Conservation (phyloP, 768 basidiomycete species). For the Leccinum ochraceum region DNA sequence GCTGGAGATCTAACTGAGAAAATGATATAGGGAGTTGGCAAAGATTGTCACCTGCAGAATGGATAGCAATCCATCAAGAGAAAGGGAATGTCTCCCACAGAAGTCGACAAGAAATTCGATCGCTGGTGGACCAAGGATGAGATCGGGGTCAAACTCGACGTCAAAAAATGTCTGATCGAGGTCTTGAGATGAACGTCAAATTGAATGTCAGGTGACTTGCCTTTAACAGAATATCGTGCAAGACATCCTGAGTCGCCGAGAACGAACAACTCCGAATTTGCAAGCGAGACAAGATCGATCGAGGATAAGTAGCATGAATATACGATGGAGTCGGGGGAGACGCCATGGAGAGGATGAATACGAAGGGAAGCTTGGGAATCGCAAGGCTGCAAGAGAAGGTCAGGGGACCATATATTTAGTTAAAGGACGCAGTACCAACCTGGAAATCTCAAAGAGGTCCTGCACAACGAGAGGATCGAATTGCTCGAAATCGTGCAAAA, state of each 20-base stretch:
- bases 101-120: conserved; percentile 61
- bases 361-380: conserved; percentile 54
- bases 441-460: conserved; percentile 72
- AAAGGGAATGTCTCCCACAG: conserved; percentile 54
- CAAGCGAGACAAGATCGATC: conserved; percentile 57
- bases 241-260: conserved; percentile 46
- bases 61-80: conserved; percentile 56
- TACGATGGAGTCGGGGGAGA: conserved; percentile 58
- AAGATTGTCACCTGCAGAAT: conserved; percentile 56
- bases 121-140: conserved; percentile 59
- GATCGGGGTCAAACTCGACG: conserved; percentile 53
- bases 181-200: neutral
- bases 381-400: conserved; percentile 43
- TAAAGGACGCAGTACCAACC: conserved; percentile 39
- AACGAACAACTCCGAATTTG: conserved; percentile 52
- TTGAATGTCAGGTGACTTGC: conserved; percentile 34
- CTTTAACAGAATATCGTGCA: conserved; percentile 57
- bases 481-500: conserved; percentile 77
- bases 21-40: neutral
- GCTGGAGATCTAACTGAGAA: conserved; percentile 36
- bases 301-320: conserved; percentile 59
- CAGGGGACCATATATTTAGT: neutral
- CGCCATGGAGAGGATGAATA: conserved; percentile 63
- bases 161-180: conserved; percentile 63
- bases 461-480: conserved; percentile 62